Conservation (phyloP, 495 filamentous ascomycete genomes). For the Penicillium angulare region DNA sequence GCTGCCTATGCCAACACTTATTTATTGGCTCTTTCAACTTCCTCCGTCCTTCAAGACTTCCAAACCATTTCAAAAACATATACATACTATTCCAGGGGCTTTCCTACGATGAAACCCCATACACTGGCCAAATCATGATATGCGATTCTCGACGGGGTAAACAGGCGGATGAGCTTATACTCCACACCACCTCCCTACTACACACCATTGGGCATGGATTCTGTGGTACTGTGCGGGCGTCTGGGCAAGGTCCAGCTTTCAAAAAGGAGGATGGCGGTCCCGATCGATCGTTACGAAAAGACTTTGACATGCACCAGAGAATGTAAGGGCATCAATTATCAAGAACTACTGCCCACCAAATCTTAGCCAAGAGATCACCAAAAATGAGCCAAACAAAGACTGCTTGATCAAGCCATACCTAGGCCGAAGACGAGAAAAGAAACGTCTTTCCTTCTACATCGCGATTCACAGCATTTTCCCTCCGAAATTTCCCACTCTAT, state of each 20-base stretch:
- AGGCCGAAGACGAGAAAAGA: neutral
- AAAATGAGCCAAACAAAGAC: neutral
- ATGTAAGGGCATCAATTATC: neutral
- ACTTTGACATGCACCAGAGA: neutral
- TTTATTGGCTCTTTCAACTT: too few species aligned
- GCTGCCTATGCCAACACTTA: too few species aligned
- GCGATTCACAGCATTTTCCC: neutral
- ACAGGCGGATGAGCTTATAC: neutral
- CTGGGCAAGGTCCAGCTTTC: neutral
- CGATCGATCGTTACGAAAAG: neutral
- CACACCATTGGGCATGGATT: neutral
- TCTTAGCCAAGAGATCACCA: neutral
- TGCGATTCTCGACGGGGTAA: neutral
- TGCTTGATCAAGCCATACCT: neutral
- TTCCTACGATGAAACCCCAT: neutral
- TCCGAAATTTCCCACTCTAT: slow-evolving; percentile 1
- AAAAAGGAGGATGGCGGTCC: slow-evolving; percentile 2
- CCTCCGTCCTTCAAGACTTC: too few species aligned
- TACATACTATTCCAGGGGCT: too few species aligned
- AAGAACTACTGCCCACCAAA: neutral
- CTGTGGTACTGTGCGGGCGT: slow-evolving; percentile 1
- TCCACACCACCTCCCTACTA: neutral
- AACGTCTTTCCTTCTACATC: neutral
- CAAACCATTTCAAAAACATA: too few species aligned
- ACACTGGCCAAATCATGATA: neutral